phyloP scores from a whole-genome alignment of 2,329 filamentous ascomycete species.

The Sclerotinia spermophila region DNA sequence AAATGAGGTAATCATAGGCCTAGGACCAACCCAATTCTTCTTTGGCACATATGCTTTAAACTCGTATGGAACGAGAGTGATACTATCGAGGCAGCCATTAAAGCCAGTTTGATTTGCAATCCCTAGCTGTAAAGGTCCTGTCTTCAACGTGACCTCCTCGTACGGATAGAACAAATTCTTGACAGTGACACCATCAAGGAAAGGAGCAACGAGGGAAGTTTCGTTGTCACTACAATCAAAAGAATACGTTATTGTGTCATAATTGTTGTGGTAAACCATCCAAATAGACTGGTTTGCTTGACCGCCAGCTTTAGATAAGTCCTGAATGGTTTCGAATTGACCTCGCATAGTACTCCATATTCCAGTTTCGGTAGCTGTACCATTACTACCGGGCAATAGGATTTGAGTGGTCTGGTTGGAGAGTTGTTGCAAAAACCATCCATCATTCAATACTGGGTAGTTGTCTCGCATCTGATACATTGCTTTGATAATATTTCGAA shows the following conservation, averaged over 20 bases:
- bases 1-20: constrained; percentile 52
- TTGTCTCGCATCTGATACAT: constrained; percentile 58
- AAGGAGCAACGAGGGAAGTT: constrained; percentile 53
- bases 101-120: constrained; percentile 45
- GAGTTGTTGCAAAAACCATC: constrained; percentile 51
- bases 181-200: constrained; percentile 50
- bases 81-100: constrained; percentile 56
- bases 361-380: constrained; percentile 51
- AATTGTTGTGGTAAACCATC: constrained; percentile 50
- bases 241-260: constrained; percentile 48
- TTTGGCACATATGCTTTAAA: constrained; percentile 56
- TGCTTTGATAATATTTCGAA: constrained; percentile 57
- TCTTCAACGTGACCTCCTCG: constrained; percentile 50
- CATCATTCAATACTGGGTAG: constrained; percentile 57
- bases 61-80: constrained; percentile 51
- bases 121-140: constrained; percentile 44
- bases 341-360: constrained; percentile 58
- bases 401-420: constrained; percentile 53
- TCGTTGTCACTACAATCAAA: constrained; percentile 51
- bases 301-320: constrained; percentile 43
- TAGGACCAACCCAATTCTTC: constrained; percentile 47
- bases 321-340: constrained; percentile 48
- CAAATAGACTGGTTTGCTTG: constrained; percentile 46
- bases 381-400: constrained; percentile 50
- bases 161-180: constrained; percentile 62